Evolutionary conservation across 2,329 filamentous ascomycete genomes (phyloP), one percentile per base, ranked within the genome.

Genomic region (Gyromitra esculenta): DNA sequence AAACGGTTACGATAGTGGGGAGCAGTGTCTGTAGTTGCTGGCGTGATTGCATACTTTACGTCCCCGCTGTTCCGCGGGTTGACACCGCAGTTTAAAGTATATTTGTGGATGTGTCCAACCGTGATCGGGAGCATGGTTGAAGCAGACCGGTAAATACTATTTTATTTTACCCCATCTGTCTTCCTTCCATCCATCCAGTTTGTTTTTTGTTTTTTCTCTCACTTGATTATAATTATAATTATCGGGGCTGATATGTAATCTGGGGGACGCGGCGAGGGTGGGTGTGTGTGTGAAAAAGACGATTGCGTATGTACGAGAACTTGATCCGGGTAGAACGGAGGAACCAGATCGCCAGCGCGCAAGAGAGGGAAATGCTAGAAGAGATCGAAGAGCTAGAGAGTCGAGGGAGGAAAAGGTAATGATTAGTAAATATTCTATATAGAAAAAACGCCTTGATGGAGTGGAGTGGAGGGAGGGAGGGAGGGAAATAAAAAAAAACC

Each of bases 91-190:
- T 79, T 79, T 54, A 74, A 70, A 31, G 77, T 79, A 1, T 79
- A 79, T 37, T 9, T 79, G 35, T 79, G 78, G 77, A 79, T 79
- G 78, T 79, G 78, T 57, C 78, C 78, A 5, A 76, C 78, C 6
- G 63, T 63, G 15, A 45, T 79, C 31, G 78, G 77, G 35, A 62
- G 72, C 25, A 79, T 79, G 78, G 67, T 76, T 13, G 78, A 79
- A 45, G 78, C 78, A 31, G 78, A 79, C 15, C 56, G 65, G 78
- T 79, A 72, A 39, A 56, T 21, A 21, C 25, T 41, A 21, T 21
- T 21, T 21, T 21, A 21, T 21, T 21, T 21, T 21, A 21, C 18
- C 18, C 18, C 18, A 21, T 21, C 18, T 21, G 18, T 21, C 18
- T 21, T 21, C 18, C 18, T 21, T 21, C 18, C 18, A 21, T 21